Conservation (phyloP, 2,329 filamentous ascomycete genomes). For the Cryphonectria japonica region DNA sequence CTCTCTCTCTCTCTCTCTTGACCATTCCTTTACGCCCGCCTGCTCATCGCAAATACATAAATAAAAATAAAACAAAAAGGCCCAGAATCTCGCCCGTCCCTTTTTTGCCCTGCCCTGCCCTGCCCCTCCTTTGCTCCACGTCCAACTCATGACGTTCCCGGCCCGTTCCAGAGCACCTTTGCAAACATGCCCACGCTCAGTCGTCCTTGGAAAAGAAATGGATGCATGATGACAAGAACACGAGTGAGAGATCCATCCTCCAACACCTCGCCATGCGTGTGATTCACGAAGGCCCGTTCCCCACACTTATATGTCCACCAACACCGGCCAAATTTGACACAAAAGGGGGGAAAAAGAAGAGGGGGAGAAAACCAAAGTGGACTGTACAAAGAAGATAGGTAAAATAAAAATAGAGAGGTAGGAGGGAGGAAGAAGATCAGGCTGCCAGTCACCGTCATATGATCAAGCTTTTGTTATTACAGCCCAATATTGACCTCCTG, state of each 20-base stretch:
- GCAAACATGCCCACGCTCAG: not conserved
- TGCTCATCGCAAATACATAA: too few relatives aligned
- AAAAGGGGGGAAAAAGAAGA: constrained; percentile 27
- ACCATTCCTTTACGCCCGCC: not conserved
- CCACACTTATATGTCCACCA: not conserved
- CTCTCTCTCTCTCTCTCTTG: not conserved
- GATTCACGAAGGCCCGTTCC: not conserved
- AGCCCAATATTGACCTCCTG: constrained; percentile 53
- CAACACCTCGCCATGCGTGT: constrained; percentile 28
- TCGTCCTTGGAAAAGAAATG: not conserved
- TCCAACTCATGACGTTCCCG: not conserved
- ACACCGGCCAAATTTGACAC: constrained; percentile 13
- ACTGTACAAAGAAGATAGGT: not conserved
- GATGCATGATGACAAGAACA: constrained; percentile 21
- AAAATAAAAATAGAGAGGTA: not conserved
- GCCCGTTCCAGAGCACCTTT: not conserved
- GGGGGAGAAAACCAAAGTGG: not conserved
- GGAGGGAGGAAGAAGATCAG: not conserved
- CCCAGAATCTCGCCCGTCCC: not conserved
- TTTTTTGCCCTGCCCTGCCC: not conserved
- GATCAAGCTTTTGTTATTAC: constrained; percentile 3
- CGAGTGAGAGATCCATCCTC: constrained; percentile 18
- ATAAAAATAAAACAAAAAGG: not conserved
- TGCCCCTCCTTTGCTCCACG: not conserved
- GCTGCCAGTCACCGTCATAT: not conserved